A percentile compares a stretch with the other conserved stretches of the same genome.
Evolutionary conservation across 768 basidiomycete species (phyloP).

Genomic region (Lactarius vividus): DNA sequence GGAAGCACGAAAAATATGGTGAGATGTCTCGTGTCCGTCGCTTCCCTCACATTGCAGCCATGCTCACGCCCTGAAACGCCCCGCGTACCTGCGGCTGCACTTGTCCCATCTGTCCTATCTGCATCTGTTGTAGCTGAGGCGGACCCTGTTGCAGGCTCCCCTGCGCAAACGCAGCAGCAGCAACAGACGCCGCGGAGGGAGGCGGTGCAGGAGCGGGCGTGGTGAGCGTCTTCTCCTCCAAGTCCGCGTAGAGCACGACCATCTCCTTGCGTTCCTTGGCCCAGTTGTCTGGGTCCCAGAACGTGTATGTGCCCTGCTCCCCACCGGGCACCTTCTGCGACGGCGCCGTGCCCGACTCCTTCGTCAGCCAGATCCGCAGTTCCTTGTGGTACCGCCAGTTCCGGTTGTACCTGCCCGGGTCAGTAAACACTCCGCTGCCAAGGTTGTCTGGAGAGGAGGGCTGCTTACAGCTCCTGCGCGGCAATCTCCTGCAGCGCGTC

Average conservation of each 20-base stretch:
- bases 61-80: slow-evolving; percentile 28
- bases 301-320: slow-evolving; percentile 67
- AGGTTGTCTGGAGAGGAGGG: neutral
- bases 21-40: slow-evolving; percentile 2
- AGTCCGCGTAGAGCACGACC: slow-evolving; percentile 31
- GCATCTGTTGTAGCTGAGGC: slow-evolving; percentile 23
- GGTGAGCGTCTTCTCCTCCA: slow-evolving; percentile 30
- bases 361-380: slow-evolving; percentile 76
- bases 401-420: slow-evolving; percentile 67
- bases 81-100: slow-evolving; percentile 28
- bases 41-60: slow-evolving; percentile 26
- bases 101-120: slow-evolving; percentile 19
- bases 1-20: slow-evolving; percentile 1
- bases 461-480: slow-evolving; percentile 83
- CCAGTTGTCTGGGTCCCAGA: slow-evolving; percentile 38
- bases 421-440: neutral
- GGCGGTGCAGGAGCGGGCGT: slow-evolving; percentile 15
- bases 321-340: slow-evolving; percentile 74
- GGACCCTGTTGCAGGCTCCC: slow-evolving; percentile 17
- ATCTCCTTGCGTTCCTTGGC: slow-evolving; percentile 35
- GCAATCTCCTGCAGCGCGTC: slow-evolving; percentile 91
- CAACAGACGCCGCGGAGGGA: slow-evolving; percentile 21
- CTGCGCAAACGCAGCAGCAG: slow-evolving; percentile 1
- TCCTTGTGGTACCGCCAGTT: slow-evolving; percentile 97
- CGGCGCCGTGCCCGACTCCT: slow-evolving; percentile 73